phyloP scores from a whole-genome alignment of 2,329 filamentous ascomycete species.

The Cytospora mali region DNA sequence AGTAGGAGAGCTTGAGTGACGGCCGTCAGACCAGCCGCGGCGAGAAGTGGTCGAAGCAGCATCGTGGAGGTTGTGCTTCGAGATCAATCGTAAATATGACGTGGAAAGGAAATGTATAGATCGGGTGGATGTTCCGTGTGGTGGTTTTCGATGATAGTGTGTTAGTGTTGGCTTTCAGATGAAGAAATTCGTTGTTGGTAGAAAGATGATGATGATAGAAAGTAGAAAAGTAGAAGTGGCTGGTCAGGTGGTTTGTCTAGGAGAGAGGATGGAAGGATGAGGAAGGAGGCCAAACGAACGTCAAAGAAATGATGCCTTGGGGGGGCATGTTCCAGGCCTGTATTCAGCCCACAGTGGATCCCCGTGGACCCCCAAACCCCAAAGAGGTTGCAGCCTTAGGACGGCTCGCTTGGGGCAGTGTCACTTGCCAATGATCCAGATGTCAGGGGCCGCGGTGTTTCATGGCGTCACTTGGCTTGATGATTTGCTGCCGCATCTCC shows the following conservation, averaged over 20 bases:
- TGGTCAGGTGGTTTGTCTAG: neutral
- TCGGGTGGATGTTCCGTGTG: neutral
- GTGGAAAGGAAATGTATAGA: neutral
- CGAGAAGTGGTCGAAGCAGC: conserved; percentile 48
- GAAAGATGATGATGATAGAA: neutral
- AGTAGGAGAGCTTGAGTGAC: conserved; percentile 53
- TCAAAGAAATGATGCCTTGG: neutral
- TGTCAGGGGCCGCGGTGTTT: neutral
- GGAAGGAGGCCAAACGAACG: neutral
- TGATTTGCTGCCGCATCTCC: neutral
- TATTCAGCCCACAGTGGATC: neutral
- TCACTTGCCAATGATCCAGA: too few relatives aligned
- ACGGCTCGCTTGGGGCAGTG: neutral
- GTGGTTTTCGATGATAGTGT: neutral
- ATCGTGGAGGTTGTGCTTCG: conserved; percentile 29
- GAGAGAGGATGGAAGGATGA: neutral
- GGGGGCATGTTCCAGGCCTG: neutral
- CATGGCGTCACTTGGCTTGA: neutral
- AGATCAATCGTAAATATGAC: neutral
- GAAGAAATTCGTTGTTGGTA: neutral
- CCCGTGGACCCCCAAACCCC: neutral
- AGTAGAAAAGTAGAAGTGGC: neutral
- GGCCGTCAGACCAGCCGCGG: conserved; percentile 43
- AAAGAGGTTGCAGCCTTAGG: neutral
- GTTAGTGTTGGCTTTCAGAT: neutral